Evolutionary conservation across 2,329 filamentous ascomycete species (phyloP), one percentile per base, ranked within the genome.

Genomic region (Mariannaea sp.): DNA sequence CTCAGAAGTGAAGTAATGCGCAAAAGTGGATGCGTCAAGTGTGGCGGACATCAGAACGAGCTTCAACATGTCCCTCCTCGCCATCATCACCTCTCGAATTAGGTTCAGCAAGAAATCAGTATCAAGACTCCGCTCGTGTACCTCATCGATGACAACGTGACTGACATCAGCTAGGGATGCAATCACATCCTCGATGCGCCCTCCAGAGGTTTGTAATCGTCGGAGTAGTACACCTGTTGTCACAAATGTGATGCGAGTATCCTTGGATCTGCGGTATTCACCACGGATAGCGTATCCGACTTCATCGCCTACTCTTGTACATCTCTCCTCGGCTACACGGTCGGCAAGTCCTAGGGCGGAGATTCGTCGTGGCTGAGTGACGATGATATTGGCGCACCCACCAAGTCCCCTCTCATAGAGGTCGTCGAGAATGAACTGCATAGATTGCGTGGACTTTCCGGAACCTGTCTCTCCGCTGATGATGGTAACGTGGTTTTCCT

Each of bases 391-490:
- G 26, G 87, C 89, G 10, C 84, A 84, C 10, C 82, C 83, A 2
- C 93, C 94, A 7, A 95, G 78, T 7, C 87, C 84, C 39, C 83
- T 80, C 56, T 82, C 80, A 64, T 97, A 96, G 58, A 97, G 77
- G 64, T 97, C 90, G 65, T 99, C 94, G 1, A 99, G 79, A 36
- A 99, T 81, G 71, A 97, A 99, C 70, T 99, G 94, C 27, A 97
- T 91, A 2, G 91, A 94, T 71, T 99, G 94, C 1, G 94, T 97
- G 42, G 90, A 96, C 73, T 99, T 99, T 68, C 94, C 94, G 14
- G 91, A 96, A 47, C 94, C 94, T 4, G 94, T 99, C 74, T 97
- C 94, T 62, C 94, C 94, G 36, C 92, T 95, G 64, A 99, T 94
- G 65, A 99, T 97, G 1, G 91, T 96, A 44, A 99, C 92, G 71